Evolutionary conservation across 495 filamentous ascomycete species (phyloP), one percentile per base, ranked within the genome.

Genomic region (Penicillium silybi): DNA sequence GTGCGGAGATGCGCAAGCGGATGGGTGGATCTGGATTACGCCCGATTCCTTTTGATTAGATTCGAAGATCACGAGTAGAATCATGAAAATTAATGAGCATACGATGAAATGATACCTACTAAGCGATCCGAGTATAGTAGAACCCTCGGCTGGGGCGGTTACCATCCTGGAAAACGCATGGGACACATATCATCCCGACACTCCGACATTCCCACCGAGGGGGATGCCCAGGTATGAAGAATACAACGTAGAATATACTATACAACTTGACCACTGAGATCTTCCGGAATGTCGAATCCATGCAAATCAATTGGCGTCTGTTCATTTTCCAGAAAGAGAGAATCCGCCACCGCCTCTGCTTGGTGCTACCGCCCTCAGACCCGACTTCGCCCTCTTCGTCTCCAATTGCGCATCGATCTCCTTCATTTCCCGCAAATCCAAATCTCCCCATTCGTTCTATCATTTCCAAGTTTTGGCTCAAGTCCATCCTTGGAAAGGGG

Each of bases 11-110:
- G 80, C 85, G 80, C 70, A 97, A 95, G 75, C 77, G 79, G 40
- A 79, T 79, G 57, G 77, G 73, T 41, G 83, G 72, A 10, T 80
- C 81, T 47, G 71, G 78, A 34, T 66, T 96, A 63, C 83, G 92
- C 53, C 84, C 90, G 52, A 87, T 98, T 68, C 92, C 92, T 0
- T 98, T 98, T 70, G 92, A 97, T 72, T 97, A 72, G 19, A 37
- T 3, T 15, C 16, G 6, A 20, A 15, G 6, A 16, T n/a, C n/a
- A 18, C 6, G 7, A 56, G 25, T 46, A 41, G 38, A 44, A 22
- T 25, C 9, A 50, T 38, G 0, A 56, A 44, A 48, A 22, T 37
- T 46, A 41, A 46, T 42, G 44, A 37, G 17, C 18, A 50, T 22
- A 50, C 19, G 40, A 32, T n/a, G n/a, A n/a, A 29, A 27, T 1